Conservation (phyloP, 2,329 filamentous ascomycete species). For the Hypoxylon sp. region DNA sequence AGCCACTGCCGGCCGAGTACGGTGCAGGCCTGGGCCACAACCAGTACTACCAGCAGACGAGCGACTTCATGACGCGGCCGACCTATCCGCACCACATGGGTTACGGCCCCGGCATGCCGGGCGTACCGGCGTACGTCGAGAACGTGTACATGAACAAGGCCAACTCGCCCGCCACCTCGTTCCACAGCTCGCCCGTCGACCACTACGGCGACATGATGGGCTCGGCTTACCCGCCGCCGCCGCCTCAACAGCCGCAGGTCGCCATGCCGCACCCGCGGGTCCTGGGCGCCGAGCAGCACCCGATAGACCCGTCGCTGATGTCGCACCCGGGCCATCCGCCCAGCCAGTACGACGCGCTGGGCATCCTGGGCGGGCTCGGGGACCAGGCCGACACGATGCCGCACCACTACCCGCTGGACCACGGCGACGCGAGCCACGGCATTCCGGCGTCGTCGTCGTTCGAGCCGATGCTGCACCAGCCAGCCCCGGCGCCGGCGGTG, state of each 20-base stretch:
- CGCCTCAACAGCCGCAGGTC: conserved; percentile 11
- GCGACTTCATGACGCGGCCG: conserved; percentile 31
- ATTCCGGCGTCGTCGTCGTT: conserved; percentile 10
- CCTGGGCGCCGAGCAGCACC: conserved; percentile 22
- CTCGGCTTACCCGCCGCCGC: conserved; percentile 43
- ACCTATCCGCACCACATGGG: conserved; percentile 31
- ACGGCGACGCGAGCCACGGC: conserved; percentile 4
- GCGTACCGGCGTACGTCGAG: conserved; percentile 23
- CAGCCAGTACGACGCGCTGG: conserved; percentile 34
- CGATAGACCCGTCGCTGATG: conserved; percentile 36
- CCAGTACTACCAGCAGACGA: conserved; percentile 51
- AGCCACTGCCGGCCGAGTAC: conserved; percentile 51
- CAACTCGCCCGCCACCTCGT: conserved; percentile 36
- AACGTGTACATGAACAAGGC: conserved; percentile 40
- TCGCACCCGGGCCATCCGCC: not conserved
- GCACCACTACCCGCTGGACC: conserved; percentile 33
- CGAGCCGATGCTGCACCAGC: not conserved
- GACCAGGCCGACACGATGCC: conserved; percentile 32
- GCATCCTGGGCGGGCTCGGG: conserved; percentile 28
- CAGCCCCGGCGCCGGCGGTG: not conserved
- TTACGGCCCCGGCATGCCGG: conserved; percentile 19
- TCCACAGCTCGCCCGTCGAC: conserved; percentile 33
- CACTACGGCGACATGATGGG: conserved; percentile 45
- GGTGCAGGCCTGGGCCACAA: conserved; percentile 41
- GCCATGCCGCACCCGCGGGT: conserved; percentile 17